Conservation (phyloP, 768 basidiomycete genomes). For the Suillus decipiens region DNA sequence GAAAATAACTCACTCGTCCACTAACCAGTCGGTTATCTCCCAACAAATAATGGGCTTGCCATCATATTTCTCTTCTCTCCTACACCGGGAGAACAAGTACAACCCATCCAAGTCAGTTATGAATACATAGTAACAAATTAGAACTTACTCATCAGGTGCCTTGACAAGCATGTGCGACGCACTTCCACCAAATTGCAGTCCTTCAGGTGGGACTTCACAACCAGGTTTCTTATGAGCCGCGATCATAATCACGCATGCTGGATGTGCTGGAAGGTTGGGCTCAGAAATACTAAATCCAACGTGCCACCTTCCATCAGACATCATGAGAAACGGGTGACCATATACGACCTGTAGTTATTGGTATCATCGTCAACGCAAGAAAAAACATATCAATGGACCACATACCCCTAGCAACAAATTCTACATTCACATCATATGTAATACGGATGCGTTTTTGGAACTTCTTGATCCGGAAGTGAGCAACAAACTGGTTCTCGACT, state of each 20-base stretch:
- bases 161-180: neutral
- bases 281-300: neutral
- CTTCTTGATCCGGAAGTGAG: slow-evolving; percentile 46
- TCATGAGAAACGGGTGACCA: neutral
- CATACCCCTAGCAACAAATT: slow-evolving; percentile 46
- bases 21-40: too few relatives aligned
- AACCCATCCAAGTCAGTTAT: neutral
- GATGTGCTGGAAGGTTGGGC: neutral
- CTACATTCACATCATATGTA: slow-evolving; percentile 46
- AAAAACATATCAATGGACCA: neutral
- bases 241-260: neutral
- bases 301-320: neutral
- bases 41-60: too few relatives aligned
- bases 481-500: slow-evolving; percentile 45
- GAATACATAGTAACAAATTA: neutral
- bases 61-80: too few relatives aligned
- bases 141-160: neutral
- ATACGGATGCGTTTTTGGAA: slow-evolving; percentile 68
- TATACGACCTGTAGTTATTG: neutral
- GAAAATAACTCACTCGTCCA: too few relatives aligned
- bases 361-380: neutral
- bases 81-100: neutral
- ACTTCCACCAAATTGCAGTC: too few relatives aligned
- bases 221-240: neutral
- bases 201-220: neutral